These are phyloP conservation scores for Dioscorea cayenensis DNA, from an alignment of 116 monocot species.

Conservation along the genomic window DNA sequence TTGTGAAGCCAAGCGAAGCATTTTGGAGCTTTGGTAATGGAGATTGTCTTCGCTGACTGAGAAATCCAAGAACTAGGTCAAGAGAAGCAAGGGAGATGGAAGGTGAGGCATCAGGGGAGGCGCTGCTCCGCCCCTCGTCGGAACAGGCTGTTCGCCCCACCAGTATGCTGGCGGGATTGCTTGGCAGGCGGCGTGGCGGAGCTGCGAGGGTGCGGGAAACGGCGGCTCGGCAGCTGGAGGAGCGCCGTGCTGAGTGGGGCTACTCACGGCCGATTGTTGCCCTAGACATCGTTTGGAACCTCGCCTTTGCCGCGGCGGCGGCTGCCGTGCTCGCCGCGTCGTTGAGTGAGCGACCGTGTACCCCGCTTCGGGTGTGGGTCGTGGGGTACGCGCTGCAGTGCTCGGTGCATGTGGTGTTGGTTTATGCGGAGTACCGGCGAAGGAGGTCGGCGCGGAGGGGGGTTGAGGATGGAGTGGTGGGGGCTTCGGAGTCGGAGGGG, in stretches of 20 bases:
- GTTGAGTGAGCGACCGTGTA: slow-evolving; percentile 41
- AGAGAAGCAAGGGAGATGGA: neutral
- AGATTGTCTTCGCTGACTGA: too few relatives aligned
- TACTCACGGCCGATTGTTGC: slow-evolving; percentile 79
- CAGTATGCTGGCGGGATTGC: slow-evolving; percentile 27
- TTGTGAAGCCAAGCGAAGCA: too few relatives aligned
- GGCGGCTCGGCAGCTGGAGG: slow-evolving; percentile 80
- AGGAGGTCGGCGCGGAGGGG: slow-evolving; percentile 14
- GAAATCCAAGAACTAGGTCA: too few relatives aligned
- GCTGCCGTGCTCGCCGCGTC: slow-evolving; percentile 39
- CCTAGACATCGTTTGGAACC: slow-evolving; percentile 83
- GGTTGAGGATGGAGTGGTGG: slow-evolving; percentile 7
- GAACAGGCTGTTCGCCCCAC: neutral
- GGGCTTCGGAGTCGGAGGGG: slow-evolving; percentile 16
- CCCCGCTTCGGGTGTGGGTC: slow-evolving; percentile 71
- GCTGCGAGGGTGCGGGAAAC: slow-evolving; percentile 67
- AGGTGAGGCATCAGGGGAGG: neutral
- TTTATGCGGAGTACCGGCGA: slow-evolving; percentile 54
- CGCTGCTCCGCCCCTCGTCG: neutral
- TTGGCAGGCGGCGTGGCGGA: slow-evolving; percentile 48
- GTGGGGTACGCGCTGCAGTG: slow-evolving; percentile 77
- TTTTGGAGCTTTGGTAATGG: too few relatives aligned
- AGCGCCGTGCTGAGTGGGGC: slow-evolving; percentile 79
- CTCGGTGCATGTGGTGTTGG: slow-evolving; percentile 64
- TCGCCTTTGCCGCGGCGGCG: slow-evolving; percentile 56